Evolutionary conservation across 441 rosid species (phyloP).

Genomic region (Populus hybrid): DNA sequence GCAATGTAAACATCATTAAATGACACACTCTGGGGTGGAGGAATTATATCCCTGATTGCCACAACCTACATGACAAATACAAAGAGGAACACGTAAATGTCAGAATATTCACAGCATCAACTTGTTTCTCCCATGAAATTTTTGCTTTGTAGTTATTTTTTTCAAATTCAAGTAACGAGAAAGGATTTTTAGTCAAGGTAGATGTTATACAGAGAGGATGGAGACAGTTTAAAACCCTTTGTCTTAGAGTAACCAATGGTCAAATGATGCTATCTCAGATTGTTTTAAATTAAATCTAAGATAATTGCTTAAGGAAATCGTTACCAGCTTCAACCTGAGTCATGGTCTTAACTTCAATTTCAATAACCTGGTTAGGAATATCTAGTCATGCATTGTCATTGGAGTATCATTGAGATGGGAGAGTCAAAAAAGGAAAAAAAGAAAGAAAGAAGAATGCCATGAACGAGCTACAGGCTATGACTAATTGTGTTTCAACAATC

Average conservation of each 20-base stretch:
- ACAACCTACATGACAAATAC: conserved; percentile 51
- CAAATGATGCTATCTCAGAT: neutral
- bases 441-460: neutral
- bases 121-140: neutral
- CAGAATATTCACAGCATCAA: neutral
- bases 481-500: neutral
- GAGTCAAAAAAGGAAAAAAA: neutral
- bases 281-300: neutral
- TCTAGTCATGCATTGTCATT: neutral
- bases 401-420: neutral
- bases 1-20: conserved; percentile 85
- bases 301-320: neutral
- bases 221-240: neutral
- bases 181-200: neutral
- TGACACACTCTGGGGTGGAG: conserved; percentile 61
- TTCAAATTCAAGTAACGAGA: neutral
- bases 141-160: neutral
- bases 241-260: neutral
- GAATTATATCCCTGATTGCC: conserved; percentile 78
- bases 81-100: neutral
- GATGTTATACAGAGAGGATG: neutral
- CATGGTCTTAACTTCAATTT: neutral
- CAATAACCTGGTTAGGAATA: neutral
- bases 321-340: neutral
- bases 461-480: neutral